Conservation (phyloP, 176 grass and related monocot genomes). For the Alopecurus myosuroides region DNA sequence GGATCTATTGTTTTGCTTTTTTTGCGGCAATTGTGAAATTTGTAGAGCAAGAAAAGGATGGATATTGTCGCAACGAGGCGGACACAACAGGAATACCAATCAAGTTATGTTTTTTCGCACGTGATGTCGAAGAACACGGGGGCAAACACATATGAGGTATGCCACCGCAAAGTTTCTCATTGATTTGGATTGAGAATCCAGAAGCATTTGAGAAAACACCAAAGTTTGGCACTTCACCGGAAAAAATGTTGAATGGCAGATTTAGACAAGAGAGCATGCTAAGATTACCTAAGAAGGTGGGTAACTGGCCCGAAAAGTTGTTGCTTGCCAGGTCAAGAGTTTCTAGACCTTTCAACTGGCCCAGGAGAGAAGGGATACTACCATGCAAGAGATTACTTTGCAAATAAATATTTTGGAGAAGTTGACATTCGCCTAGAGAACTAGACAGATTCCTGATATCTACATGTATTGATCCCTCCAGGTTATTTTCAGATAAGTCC, state of each 20-base stretch:
- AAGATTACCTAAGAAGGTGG: background rate
- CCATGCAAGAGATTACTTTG: constrained; percentile 35
- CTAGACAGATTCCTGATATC: background rate
- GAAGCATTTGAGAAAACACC: constrained; percentile 38
- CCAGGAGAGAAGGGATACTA: background rate
- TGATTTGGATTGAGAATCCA: background rate
- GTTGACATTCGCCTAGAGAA: constrained; percentile 29
- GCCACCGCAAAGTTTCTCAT: constrained; percentile 28
- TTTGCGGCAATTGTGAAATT: background rate
- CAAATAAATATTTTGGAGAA: constrained; percentile 30
- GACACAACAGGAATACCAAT: background rate
- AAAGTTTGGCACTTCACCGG: constrained; percentile 14
- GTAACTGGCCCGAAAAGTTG: constrained; percentile 9
- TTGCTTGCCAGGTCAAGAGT: constrained; percentile 32
- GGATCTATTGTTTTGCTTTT: background rate
- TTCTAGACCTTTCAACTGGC: background rate
- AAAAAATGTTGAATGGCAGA: constrained; percentile 27
- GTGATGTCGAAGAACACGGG: background rate
- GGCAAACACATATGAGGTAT: background rate
- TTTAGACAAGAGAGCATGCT: background rate
- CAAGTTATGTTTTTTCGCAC: no score
- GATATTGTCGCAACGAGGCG: no score
- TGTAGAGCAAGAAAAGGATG: background rate
- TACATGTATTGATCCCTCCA: background rate
- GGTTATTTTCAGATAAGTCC: background rate